Evolutionary conservation across 2,329 filamentous ascomycete species (phyloP).

Genomic region (Diaporthe sp.): DNA sequence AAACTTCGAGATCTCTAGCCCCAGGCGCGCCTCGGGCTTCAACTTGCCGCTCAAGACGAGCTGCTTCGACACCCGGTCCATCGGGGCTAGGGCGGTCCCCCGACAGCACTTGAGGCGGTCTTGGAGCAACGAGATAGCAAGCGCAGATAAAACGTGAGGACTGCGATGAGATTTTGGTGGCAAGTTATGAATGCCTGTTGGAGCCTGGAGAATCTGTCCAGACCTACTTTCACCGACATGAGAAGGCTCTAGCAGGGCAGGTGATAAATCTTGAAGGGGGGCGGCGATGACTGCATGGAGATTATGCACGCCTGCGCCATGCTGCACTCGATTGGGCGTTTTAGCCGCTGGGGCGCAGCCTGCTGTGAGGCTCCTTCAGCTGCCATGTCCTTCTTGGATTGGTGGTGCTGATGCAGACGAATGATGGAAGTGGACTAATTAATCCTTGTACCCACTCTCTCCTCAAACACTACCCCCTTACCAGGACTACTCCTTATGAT

Average conservation of each 20-base stretch:
- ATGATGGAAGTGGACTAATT: not conserved
- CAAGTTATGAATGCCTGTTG: too few species aligned
- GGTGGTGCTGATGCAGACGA: not conserved
- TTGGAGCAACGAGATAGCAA: not conserved
- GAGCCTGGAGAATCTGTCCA: too few species aligned
- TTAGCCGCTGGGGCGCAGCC: not conserved
- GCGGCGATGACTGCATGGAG: not conserved
- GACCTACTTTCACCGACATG: too few species aligned
- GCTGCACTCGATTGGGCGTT: not conserved
- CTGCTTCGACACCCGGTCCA: conserved; percentile 2
- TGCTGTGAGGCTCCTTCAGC: not conserved
- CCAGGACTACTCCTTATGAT: too few species aligned
- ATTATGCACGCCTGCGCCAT: not conserved
- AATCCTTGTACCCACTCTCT: too few species aligned
- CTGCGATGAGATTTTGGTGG: too few species aligned
- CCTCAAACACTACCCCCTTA: too few species aligned
- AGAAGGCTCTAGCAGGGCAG: not conserved
- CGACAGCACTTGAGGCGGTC: too few species aligned
- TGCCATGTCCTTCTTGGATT: not conserved
- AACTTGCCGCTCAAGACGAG: conserved; percentile 4
- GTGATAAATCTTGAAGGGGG: not conserved
- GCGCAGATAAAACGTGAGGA: not conserved
- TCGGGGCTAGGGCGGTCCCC: not conserved
- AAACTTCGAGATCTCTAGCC: conserved; percentile 9
- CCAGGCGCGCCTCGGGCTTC: conserved; percentile 25